Conservation (phyloP, 495 filamentous ascomycete species). For the Geopyxis carbonaria region DNA sequence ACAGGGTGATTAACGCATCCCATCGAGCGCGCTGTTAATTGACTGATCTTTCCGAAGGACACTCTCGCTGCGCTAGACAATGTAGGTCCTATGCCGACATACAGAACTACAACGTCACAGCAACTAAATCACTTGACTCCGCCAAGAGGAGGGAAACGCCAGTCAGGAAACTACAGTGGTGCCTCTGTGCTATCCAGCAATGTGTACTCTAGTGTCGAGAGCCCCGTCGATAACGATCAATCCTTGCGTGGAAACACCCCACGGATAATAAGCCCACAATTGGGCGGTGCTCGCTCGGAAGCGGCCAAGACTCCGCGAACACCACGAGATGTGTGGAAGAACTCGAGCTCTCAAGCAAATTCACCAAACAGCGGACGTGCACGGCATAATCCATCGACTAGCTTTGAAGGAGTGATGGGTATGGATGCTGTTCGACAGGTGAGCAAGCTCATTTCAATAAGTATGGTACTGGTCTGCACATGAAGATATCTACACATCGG, state of each 20-base stretch:
- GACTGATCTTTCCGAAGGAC: conserved; percentile 33
- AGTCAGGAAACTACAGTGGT: conserved; percentile 45
- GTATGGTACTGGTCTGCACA: too few relatives aligned
- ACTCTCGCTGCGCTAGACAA: conserved; percentile 53
- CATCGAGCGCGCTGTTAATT: neutral
- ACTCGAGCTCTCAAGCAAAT: neutral
- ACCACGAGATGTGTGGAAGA: conserved; percentile 18
- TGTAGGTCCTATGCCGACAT: conserved; percentile 16
- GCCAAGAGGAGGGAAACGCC: conserved; percentile 46
- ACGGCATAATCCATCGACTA: conserved; percentile 21
- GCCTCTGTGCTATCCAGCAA: conserved; percentile 18
- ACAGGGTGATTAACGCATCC: conserved; percentile 50
- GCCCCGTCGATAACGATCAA: conserved; percentile 21
- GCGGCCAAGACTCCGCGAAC: conserved; percentile 20
- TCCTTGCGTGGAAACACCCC: conserved; percentile 7
- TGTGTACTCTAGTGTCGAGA: conserved; percentile 19
- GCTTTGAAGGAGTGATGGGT: conserved; percentile 25
- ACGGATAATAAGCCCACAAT: conserved; percentile 19
- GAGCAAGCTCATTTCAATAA: conserved; percentile 1
- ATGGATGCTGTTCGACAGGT: conserved; percentile 22
- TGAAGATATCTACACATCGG: too few relatives aligned
- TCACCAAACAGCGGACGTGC: conserved; percentile 15
- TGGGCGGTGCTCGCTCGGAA: conserved; percentile 13
- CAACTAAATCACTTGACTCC: conserved; percentile 32
- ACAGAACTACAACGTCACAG: conserved; percentile 16